These are phyloP conservation scores for Urtica urens DNA, from an alignment of 306 rosid species.

Conservation along the genomic window DNA sequence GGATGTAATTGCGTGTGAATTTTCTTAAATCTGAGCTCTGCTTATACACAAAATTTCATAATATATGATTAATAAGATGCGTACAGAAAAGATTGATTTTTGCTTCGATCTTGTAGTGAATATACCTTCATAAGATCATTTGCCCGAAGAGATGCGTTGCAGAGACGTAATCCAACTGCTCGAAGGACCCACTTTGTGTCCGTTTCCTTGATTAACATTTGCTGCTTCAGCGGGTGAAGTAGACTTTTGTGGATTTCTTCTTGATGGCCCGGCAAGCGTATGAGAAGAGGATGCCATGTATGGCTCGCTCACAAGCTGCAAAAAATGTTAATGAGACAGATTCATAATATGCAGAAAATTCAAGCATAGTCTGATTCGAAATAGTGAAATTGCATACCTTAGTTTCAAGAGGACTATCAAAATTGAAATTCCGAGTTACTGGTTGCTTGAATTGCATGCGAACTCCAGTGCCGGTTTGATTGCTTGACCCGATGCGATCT, in stretches of 20 bases:
- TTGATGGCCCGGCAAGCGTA: slow-evolving; percentile 47
- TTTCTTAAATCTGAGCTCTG: slow-evolving; percentile 27
- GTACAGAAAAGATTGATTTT: background rate
- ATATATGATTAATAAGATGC: slow-evolving; percentile 17
- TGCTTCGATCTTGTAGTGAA: too few species aligned
- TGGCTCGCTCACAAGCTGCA: slow-evolving; percentile 49
- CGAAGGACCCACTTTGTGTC: slow-evolving; percentile 61
- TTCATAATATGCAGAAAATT: background rate
- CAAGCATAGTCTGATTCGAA: slow-evolving; percentile 1
- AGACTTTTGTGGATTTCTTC: slow-evolving; percentile 46
- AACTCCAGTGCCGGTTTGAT: slow-evolving; percentile 44
- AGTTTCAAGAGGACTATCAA: slow-evolving; percentile 54
- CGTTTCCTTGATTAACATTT: slow-evolving; percentile 41
- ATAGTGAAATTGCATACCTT: slow-evolving; percentile 33
- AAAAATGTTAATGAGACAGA: slow-evolving; percentile 3
- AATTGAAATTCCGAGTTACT: slow-evolving; percentile 36
- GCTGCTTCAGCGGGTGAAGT: slow-evolving; percentile 39
- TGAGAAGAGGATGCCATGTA: slow-evolving; percentile 47
- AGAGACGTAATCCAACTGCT: slow-evolving; percentile 86
- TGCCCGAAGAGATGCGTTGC: slow-evolving; percentile 67
- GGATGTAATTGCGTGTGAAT: slow-evolving; percentile 17
- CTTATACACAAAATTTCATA: slow-evolving; percentile 25
- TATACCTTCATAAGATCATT: slow-evolving; percentile 46
- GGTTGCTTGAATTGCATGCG: slow-evolving; percentile 69
- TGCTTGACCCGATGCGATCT: slow-evolving; percentile 46